Base-by-base conservation (phyloP, 805 yeast genomes). In the baker's yeast (Saccharomyces cerevisiae) region DNA sequence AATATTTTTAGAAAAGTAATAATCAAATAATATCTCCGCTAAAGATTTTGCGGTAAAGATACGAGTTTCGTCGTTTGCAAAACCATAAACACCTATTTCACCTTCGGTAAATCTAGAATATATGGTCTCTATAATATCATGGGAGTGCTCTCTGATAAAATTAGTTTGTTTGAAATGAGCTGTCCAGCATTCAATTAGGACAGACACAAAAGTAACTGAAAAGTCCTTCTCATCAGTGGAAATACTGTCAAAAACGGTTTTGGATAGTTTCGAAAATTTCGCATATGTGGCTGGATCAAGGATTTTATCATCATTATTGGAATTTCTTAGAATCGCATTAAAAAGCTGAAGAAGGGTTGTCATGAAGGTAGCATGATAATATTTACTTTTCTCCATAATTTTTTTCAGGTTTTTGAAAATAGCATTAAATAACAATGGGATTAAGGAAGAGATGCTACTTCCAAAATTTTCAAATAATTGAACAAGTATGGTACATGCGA, bases 371-470 rank as follows among this genome's bases (percentile, higher is more conserved):
- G 71, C 63, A 56, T 73, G 72, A 13, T 61, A 48, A 48, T 70
- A 58, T 53, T 70, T 72, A 30, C 58, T 58, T 41, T 70, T 63
- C 31, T 69, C 69, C 14, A 61, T 53, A 48, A 59, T 59, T 51
- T 72, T 73, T 54, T 72, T 74, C 24, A 75, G 47, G 22, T 69
- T 62, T 55, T 70, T 73, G 52, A 72, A 60, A 5, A 70, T 47
- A 1, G 63, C 53, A 6, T 68, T 51, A 14, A 70, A 50, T 3
- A 73, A 41, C 4, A 70, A 54, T 6, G 77, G 73, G 1, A 66
- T 61, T 43, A 73, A 63, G 1, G 76, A 70, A 5, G 68, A 61
- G 2, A 74, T 55, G 10, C 67, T 68, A 11, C 65, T 62, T 0
- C 71, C 70, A 59, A 69, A 73, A 0, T 59, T 53, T 53, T 71